Base-by-base conservation (phyloP, 2,329 filamentous ascomycete genomes). In the Colletotrichum theobromicola region DNA sequence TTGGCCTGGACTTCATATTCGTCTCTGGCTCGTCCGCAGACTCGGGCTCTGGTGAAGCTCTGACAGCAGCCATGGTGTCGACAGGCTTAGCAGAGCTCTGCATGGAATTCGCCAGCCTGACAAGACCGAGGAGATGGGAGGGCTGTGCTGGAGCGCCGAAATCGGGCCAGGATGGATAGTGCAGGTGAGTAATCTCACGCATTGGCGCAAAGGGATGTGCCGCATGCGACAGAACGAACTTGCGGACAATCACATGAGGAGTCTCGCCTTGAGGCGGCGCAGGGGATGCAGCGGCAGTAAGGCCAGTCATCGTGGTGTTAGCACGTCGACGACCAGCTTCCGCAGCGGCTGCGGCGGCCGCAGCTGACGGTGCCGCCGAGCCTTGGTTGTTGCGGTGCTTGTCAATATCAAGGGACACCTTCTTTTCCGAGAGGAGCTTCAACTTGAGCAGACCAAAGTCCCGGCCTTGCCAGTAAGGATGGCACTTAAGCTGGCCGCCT, bases 111-210 rank as follows among this genome's bases (percentile, higher is more conserved):
- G 94, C 94, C 67, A 98, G 90, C 83, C 98, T 95, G n/a, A 98
- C 94, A 18, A 99, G 86, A 3, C 93, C 94, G 18, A 99, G 88
- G 3, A 99, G 89, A 79, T 98, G 95, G 7, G 92, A 91, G 2
- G 97, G 95, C 79, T 97, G 94, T 0, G 97, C 95, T 0, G 96
- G 96, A 0, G 95, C 94, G 24, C 97, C 97, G 83, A 98, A 98
- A 81, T 99, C 97, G 0, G 97, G 97, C 97, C 97, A 99, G n/a
- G 94, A 93, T 0, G 95, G 92, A 82, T 98, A 98, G 81, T 98
- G 96, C 16, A 99, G 87, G 79, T 99, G 97, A 0, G 96, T 98
- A 76, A 99, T 93, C 83, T 98, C 96, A 28, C 96, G 94, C 77
- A 98, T 93, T 0, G 95, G 94, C 24, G 92, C 91, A 80, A 98